Conservation (phyloP, 2,329 filamentous ascomycete species). For the Talaromyces sp. region DNA sequence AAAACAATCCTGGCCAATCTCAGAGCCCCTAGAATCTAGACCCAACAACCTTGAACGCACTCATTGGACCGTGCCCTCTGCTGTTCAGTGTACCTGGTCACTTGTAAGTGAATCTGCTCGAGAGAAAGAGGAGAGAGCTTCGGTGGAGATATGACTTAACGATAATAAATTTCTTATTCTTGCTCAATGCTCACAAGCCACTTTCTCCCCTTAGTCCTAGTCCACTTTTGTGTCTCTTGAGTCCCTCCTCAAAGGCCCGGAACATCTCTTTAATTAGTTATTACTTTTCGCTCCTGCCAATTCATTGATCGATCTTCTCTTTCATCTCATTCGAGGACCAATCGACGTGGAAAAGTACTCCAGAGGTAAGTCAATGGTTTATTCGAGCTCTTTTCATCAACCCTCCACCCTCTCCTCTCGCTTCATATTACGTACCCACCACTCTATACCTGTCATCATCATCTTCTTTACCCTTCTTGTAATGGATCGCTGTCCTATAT, state of each 20-base stretch:
- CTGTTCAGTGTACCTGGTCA: neutral
- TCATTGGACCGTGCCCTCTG: neutral
- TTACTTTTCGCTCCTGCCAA: neutral
- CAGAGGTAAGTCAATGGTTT: conserved; percentile 4
- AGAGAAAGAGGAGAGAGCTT: neutral
- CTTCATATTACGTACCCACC: neutral
- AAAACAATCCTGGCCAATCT: neutral
- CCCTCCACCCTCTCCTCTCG: neutral
- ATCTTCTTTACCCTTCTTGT: neutral
- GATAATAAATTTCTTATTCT: neutral
- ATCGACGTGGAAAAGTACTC: neutral
- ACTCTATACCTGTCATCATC: neutral
- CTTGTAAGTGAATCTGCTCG: neutral
- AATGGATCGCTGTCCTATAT: neutral
- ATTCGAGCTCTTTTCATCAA: neutral
- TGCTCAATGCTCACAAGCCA: conserved; percentile 1
- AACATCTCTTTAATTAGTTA: neutral
- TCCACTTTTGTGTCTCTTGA: neutral
- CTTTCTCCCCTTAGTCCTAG: neutral
- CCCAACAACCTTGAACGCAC: neutral
- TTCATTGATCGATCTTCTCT: neutral
- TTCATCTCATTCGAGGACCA: conserved; percentile 1
- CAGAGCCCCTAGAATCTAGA: neutral
- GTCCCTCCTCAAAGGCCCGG: neutral
- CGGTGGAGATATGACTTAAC: neutral